Evolutionary conservation across 192 early-diverging fungal genomes (phyloP), one percentile per base, ranked within the genome.

Genomic region (Coemansia sp.): DNA sequence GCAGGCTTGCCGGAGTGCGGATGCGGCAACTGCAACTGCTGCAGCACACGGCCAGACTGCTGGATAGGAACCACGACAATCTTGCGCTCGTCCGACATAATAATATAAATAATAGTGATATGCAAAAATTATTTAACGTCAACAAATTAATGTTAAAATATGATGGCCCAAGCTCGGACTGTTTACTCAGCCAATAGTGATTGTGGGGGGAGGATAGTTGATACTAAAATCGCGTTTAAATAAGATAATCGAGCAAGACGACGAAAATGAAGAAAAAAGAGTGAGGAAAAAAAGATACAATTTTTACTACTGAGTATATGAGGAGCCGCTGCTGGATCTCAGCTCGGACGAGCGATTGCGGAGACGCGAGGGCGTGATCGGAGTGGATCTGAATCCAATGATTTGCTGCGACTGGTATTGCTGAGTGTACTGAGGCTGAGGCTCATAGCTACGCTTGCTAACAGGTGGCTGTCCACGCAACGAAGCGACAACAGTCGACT

Each of bases 331-430:
- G 62, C 76, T 74, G 42, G 76, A 74, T 46, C 64, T 46, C 44
- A 69, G 44, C 23, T 82, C 80, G 0, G 80, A 82, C 4, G 67
- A 37, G 37, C 71, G 72, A 59, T 82, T 74, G 36, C 80, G 80
- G 34, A 82, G 69, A 17, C 66, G 64, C 27, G 80, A 82, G 4
- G 80, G 75, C n/a, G 71, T 82, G 25, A 74, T 60, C 19, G 80
- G 80, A 5, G 69, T 61, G 0, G 80, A 37, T 19, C 61, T 70
- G 36, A 76, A 34, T 4, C 70, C 70, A 34, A 64, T 23, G 58
- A 59, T 50, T 37, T 71, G 60, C 42, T 77, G 75, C 8, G 45
- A 41, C 41, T 77, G 70, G 62, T 61, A 68, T 38, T 64, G 58
- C 32, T 64, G 46, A 2, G 14, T 37, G 23, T 50, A 39, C n/a